Percentiles rank a stretch among this genome's conserved stretches.
Evolutionary conservation across 2,329 filamentous ascomycete species (phyloP).

Genomic region (Stachybotrys elegans): DNA sequence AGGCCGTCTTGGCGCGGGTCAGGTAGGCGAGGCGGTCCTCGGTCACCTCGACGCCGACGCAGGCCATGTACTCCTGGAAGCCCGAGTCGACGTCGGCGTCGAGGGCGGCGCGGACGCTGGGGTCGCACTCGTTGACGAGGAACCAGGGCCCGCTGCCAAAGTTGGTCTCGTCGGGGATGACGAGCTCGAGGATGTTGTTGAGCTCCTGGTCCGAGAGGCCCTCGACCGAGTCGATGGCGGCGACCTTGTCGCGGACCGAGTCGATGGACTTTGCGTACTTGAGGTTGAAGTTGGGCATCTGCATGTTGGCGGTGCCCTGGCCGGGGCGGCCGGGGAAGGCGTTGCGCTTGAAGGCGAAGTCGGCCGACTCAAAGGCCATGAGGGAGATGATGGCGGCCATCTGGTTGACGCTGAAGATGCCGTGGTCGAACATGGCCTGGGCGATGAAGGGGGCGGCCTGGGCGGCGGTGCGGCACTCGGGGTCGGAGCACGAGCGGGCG

Average conservation of each 20-base stretch:
- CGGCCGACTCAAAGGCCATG: conserved; percentile 65
- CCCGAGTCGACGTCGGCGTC: conserved; percentile 35
- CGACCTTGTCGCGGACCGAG: conserved; percentile 28
- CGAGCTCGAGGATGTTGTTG: conserved; percentile 36
- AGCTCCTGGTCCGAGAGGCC: conserved; percentile 24
- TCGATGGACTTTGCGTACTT: conserved; percentile 41
- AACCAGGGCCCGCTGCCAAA: conserved; percentile 51
- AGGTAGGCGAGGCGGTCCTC: conserved; percentile 35
- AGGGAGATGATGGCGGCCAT: conserved; percentile 67
- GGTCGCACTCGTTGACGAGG: conserved; percentile 36
- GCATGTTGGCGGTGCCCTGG: conserved; percentile 64
- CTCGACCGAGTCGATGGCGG: conserved; percentile 20
- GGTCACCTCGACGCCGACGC: conserved; percentile 33
- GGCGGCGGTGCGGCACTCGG: conserved; percentile 62
- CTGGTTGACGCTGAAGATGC: conserved; percentile 47
- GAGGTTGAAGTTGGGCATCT: conserved; percentile 38
- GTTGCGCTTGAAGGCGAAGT: conserved; percentile 70
- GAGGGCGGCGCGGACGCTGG: conserved; percentile 26
- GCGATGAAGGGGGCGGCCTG: conserved; percentile 55
- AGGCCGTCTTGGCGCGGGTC: conserved; percentile 40
- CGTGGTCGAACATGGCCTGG: conserved; percentile 52
- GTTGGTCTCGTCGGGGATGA: conserved; percentile 45
- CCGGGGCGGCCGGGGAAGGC: conserved; percentile 51
- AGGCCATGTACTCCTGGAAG: conserved; percentile 41
- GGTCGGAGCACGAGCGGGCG: conserved; percentile 46